Percentiles rank a stretch among this genome's conserved stretches.
Conservation (phyloP, 495 filamentous ascomycete genomes). For the Neurospora sp. region DNA sequence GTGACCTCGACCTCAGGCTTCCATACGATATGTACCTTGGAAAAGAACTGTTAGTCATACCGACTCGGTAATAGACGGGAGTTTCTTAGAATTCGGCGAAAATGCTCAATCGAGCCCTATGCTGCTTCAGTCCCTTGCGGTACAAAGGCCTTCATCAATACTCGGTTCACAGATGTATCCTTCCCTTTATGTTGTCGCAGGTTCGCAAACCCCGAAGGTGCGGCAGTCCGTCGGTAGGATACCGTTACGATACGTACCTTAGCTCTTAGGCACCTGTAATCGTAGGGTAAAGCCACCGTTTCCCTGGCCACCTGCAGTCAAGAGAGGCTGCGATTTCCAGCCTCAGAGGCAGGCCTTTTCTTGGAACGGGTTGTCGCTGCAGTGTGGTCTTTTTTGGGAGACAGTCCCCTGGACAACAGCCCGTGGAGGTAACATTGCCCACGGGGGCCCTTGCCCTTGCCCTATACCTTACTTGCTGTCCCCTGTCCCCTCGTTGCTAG, state of each 20-base stretch:
- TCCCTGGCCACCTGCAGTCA: background rate
- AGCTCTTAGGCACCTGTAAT: background rate
- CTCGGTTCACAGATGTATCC: background rate
- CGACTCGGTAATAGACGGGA: background rate
- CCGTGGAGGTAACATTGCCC: background rate
- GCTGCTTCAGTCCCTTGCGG: background rate
- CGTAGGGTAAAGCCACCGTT: background rate
- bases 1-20: background rate
- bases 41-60: background rate
- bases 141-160: background rate
- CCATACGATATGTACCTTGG: background rate
- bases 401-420: background rate
- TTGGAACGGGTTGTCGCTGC: background rate
- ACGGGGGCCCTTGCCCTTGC: background rate
- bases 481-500: background rate
- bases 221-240: background rate
- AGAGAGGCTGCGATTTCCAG: background rate
- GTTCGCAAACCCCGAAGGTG: background rate
- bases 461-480: background rate
- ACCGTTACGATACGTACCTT: background rate
- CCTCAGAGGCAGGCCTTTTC: background rate
- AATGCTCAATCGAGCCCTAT: background rate
- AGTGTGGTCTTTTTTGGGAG: background rate
- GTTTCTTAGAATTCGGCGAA: background rate
- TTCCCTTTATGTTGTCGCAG: background rate